phyloP scores from a whole-genome alignment of 495 filamentous ascomycete species.

The Glonium stellatum region DNA sequence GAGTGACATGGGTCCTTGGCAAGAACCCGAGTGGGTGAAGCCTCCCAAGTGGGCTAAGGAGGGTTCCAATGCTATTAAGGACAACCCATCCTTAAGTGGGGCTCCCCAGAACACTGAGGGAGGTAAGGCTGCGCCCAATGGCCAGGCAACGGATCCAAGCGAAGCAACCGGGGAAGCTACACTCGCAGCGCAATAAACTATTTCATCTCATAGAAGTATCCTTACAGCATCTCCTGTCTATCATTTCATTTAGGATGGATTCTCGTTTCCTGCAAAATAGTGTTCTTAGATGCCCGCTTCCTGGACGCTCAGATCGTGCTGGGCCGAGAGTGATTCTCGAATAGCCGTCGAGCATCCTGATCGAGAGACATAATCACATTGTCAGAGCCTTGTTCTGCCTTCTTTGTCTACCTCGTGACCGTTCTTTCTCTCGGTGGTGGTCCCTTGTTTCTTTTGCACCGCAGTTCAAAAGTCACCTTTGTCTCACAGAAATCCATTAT shows the following conservation, averaged over 20 bases:
- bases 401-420: not conserved
- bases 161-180: not conserved
- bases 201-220: not conserved
- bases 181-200: not conserved
- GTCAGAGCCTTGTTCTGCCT: not conserved
- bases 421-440: not conserved
- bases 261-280: not conserved
- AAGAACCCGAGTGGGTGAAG: constrained; percentile 65
- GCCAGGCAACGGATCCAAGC: not conserved
- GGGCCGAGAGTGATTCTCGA: not conserved
- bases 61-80: constrained; percentile 8
- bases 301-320: not conserved
- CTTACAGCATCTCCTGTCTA: not conserved
- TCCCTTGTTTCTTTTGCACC: not conserved
- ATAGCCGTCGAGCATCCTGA: not conserved
- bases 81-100: constrained; percentile 14
- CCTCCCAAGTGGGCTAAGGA: constrained; percentile 37
- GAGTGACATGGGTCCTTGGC: constrained; percentile 90
- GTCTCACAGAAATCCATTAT: too few species aligned
- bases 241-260: not conserved
- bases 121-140: not conserved
- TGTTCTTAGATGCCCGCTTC: not conserved
- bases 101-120: constrained; percentile 17
- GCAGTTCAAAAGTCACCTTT: not conserved
- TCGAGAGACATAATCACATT: not conserved